phyloP scores from a whole-genome alignment of 805 yeast genomes.

The Zygotorulaspora florentina region DNA sequence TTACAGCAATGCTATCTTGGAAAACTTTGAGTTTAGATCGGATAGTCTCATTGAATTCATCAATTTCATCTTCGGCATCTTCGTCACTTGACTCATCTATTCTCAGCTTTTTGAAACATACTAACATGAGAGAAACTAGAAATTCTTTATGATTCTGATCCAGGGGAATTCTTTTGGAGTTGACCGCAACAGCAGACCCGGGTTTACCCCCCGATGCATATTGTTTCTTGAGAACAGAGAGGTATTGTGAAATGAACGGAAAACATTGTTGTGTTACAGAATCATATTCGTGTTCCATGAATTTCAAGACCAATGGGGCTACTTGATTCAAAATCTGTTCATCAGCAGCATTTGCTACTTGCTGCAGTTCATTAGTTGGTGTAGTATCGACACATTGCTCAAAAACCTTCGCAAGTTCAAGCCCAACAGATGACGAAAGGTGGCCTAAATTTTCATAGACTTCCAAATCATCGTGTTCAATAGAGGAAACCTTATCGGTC shows the following conservation, averaged over 20 bases:
- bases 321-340: slow-evolving; percentile 50
- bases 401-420: slow-evolving; percentile 66
- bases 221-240: slow-evolving; percentile 62
- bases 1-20: slow-evolving; percentile 74
- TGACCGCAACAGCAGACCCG: slow-evolving; percentile 37
- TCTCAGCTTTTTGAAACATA: slow-evolving; percentile 72
- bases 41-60: slow-evolving; percentile 69
- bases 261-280: slow-evolving; percentile 82
- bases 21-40: slow-evolving; percentile 69
- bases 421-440: slow-evolving; percentile 66
- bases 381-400: slow-evolving; percentile 45
- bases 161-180: slow-evolving; percentile 34
- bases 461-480: slow-evolving; percentile 47
- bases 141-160: slow-evolving; percentile 45
- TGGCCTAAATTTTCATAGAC: slow-evolving; percentile 74
- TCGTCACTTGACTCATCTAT: slow-evolving; percentile 74
- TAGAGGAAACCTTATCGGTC: slow-evolving; percentile 43
- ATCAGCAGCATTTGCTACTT: slow-evolving; percentile 38
- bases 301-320: slow-evolving; percentile 68
- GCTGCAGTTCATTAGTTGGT: slow-evolving; percentile 36
- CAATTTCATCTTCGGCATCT: slow-evolving; percentile 67
- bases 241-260: slow-evolving; percentile 70
- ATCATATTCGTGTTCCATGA: slow-evolving; percentile 78
- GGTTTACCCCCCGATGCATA: slow-evolving; percentile 39
- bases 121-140: slow-evolving; percentile 58